Evolutionary conservation across 192 early-diverging fungal genomes (phyloP).

Genomic region (Umbelopsis sp.): DNA sequence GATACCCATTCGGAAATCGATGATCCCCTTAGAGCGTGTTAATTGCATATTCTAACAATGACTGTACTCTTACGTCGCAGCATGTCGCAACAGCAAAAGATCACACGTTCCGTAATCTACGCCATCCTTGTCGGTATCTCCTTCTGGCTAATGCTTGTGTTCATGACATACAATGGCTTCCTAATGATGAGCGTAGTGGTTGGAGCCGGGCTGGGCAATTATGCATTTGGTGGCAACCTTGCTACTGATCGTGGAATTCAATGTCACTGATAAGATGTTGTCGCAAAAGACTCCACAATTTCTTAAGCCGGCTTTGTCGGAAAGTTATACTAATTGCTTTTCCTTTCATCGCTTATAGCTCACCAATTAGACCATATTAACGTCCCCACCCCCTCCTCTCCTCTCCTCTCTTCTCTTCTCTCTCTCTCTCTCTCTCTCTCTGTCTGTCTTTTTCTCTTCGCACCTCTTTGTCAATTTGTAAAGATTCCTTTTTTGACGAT

Average conservation of each 20-base stretch:
- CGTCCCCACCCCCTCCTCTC: too few species aligned
- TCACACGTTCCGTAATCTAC: conserved; percentile 66
- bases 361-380: too few species aligned
- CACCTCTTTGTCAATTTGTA: too few species aligned
- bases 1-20: background rate
- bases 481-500: too few species aligned
- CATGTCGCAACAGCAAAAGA: conserved; percentile 47
- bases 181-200: conserved; percentile 67
- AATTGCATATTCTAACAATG: conserved; percentile 11
- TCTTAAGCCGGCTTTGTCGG: background rate
- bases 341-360: too few species aligned
- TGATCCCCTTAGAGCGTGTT: conserved; percentile 7
- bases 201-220: conserved; percentile 71
- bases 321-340: too few species aligned
- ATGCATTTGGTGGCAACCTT: conserved; percentile 43
- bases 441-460: too few species aligned
- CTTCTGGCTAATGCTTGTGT: conserved; percentile 78
- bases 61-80: conserved; percentile 5
- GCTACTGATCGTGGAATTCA: conserved; percentile 26
- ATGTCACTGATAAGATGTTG: conserved; percentile 22
- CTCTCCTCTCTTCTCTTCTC: too few species aligned
- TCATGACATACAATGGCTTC: conserved; percentile 85
- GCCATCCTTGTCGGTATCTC: conserved; percentile 67
- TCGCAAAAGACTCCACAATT: too few species aligned
- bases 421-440: too few species aligned